A percentile compares a stretch with the other conserved stretches of the same genome.
These are phyloP conservation scores for Inga laurina DNA, from an alignment of 306 rosid genomes.

Conservation along the genomic window DNA sequence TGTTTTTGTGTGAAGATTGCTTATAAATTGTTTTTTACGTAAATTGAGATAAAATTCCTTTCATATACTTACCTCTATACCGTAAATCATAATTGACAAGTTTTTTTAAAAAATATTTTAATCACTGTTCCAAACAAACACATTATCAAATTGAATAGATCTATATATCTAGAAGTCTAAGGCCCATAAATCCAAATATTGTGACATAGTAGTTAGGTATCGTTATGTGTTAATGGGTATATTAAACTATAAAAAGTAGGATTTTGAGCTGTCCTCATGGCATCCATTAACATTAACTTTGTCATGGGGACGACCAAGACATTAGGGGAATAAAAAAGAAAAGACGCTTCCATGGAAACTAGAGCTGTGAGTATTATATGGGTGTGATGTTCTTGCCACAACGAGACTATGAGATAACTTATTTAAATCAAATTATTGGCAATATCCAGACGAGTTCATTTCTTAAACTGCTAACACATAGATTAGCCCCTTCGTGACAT, in stretches of 20 bases:
- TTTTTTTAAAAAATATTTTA: no score
- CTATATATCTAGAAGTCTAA: not conserved
- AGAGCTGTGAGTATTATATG: slow-evolving; percentile 53
- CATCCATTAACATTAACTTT: slow-evolving; percentile 45
- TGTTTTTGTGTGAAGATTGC: no score
- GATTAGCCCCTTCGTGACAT: slow-evolving; percentile 16
- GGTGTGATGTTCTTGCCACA: slow-evolving; percentile 42
- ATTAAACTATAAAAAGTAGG: slow-evolving; percentile 20
- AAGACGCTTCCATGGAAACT: slow-evolving; percentile 22
- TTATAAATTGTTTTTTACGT: no score
- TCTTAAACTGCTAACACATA: slow-evolving; percentile 21
- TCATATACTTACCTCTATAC: no score
- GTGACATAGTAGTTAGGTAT: not conserved
- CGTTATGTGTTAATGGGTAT: not conserved
- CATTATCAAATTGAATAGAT: not conserved
- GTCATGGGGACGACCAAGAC: slow-evolving; percentile 35
- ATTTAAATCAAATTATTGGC: slow-evolving; percentile 1
- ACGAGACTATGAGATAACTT: slow-evolving; percentile 34
- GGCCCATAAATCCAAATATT: not conserved
- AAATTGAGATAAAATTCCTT: no score
- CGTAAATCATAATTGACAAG: no score
- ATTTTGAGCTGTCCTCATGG: slow-evolving; percentile 51
- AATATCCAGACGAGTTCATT: slow-evolving; percentile 6
- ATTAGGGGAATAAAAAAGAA: slow-evolving; percentile 16
- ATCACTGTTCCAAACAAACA: no score